Evolutionary conservation across 305 asterid genomes (phyloP).

Genomic region (Solanum hybrid): DNA sequence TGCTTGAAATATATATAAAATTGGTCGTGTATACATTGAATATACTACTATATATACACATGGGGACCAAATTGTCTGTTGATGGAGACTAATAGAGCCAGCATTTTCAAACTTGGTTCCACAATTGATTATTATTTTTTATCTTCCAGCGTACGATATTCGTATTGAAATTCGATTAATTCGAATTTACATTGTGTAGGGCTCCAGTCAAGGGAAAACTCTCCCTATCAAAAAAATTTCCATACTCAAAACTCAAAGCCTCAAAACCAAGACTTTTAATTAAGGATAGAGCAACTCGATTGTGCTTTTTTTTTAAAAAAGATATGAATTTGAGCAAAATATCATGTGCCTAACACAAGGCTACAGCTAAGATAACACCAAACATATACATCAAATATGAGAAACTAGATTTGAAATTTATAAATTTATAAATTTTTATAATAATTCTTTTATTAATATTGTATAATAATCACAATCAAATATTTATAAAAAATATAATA

Average conservation of each 20-base stretch:
- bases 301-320: too few species aligned
- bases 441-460: neutral
- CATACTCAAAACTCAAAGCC: too few species aligned
- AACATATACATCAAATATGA: neutral
- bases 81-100: neutral
- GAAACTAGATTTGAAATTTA: neutral
- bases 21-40: neutral
- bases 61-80: neutral
- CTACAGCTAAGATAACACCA: conserved; percentile 1
- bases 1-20: neutral
- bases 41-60: neutral
- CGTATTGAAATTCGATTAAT: too few species aligned
- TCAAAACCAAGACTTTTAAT: too few species aligned
- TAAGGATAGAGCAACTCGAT: too few species aligned
- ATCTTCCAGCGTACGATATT: neutral
- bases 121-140: neutral
- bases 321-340: neutral
- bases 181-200: fast-evolving
- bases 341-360: neutral
- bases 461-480: neutral
- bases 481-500: neutral
- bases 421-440: neutral
- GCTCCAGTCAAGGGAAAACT: too few species aligned
- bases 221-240: too few species aligned
- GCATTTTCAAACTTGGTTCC: neutral